phyloP scores from a whole-genome alignment of 768 basidiomycete species.

The Mycena vulgaris region DNA sequence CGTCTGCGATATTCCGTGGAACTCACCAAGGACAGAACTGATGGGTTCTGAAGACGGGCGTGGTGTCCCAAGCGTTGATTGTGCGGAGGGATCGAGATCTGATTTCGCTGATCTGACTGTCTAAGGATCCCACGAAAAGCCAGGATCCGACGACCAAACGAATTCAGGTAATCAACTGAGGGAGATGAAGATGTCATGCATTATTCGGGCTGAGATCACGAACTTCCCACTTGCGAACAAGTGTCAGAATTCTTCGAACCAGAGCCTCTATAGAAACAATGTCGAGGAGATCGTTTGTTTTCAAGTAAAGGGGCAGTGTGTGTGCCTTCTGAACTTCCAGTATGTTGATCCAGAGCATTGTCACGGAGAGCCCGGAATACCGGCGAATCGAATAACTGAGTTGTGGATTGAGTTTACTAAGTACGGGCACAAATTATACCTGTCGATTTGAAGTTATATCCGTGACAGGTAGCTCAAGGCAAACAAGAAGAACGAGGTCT shows the following conservation, averaged over 20 bases:
- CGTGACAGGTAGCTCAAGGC: constrained; percentile 1
- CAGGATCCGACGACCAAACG: constrained; percentile 29
- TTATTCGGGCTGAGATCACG: neutral
- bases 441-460: constrained; percentile 1
- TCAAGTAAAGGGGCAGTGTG: constrained; percentile 7
- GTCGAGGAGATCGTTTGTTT: neutral
- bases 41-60: too few species aligned
- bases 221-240: neutral
- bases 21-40: too few species aligned
- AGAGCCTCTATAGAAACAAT: neutral
- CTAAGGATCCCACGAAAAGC: constrained; percentile 34
- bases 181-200: neutral
- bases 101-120: constrained; percentile 22
- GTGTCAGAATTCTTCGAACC: neutral
- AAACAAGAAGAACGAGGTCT: constrained; percentile 4
- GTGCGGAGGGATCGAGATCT: constrained; percentile 5
- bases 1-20: too few species aligned
- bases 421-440: neutral
- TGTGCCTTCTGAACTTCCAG: neutral
- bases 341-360: constrained; percentile 6
- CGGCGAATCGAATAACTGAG: neutral
- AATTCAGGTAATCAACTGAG: constrained; percentile 36
- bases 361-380: neutral
- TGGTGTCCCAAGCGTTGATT: too few species aligned
- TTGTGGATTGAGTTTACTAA: too few species aligned